phyloP scores from a whole-genome alignment of 106 monocot genomes.

The Platanthera zijinensis region DNA sequence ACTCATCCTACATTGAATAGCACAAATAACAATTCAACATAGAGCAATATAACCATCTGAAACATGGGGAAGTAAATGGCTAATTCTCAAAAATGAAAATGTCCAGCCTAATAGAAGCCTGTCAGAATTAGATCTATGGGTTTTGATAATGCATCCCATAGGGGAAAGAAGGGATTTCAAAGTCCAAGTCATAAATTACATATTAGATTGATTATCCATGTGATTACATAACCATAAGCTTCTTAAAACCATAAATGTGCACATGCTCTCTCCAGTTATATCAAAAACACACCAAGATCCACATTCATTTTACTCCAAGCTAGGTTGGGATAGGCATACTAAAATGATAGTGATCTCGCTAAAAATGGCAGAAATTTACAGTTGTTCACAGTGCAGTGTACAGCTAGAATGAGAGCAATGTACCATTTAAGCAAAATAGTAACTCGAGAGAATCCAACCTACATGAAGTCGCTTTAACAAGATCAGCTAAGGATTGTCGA shows the following conservation, averaged over 20 bases:
- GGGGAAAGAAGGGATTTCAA: not conserved
- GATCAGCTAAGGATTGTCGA: not conserved
- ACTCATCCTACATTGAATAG: slow-evolving; percentile 34
- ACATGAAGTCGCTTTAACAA: not conserved
- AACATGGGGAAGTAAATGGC: not conserved
- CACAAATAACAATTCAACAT: not conserved
- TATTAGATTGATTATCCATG: not conserved
- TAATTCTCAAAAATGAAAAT: not conserved
- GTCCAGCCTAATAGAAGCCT: not conserved
- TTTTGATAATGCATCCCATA: not conserved
- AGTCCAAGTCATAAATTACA: not conserved
- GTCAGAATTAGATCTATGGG: not conserved
- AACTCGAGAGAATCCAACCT: not conserved
- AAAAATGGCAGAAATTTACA: not conserved
- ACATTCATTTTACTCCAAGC: not conserved
- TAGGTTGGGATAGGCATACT: not conserved
- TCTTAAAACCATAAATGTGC: not conserved
- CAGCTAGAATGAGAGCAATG: not conserved
- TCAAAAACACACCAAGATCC: not conserved
- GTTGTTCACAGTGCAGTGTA: not conserved
- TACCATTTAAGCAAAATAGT: not conserved
- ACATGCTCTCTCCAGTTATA: not conserved
- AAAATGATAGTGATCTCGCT: not conserved
- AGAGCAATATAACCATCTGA: slow-evolving; percentile 4
- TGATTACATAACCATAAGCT: not conserved